phyloP scores from a whole-genome alignment of 441 rosid species.

The Heliophila coronopifolia region DNA sequence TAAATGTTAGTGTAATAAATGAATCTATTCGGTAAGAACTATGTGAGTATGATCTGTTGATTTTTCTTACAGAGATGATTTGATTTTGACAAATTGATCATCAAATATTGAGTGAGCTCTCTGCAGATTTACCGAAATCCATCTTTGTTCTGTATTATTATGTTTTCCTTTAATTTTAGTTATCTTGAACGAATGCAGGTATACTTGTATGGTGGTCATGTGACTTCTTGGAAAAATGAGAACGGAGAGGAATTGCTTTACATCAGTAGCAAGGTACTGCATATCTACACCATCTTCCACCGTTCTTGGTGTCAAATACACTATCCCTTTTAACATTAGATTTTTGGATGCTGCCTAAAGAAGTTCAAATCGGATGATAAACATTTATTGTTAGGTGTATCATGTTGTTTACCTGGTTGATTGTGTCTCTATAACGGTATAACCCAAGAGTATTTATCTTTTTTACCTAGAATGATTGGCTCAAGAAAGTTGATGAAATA shows the following conservation, averaged over 20 bases:
- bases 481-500: background rate
- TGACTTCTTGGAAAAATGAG: slow-evolving; percentile 72
- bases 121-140: background rate
- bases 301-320: no score
- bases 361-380: background rate
- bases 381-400: background rate
- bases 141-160: slow-evolving; percentile 4
- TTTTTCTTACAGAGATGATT: background rate
- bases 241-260: slow-evolving; percentile 61
- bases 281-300: background rate
- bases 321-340: no score
- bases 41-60: background rate
- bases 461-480: background rate
- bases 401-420: background rate
- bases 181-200: slow-evolving; percentile 31
- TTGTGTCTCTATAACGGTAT: slow-evolving; percentile 2
- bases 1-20: slow-evolving; percentile 2
- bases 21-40: slow-evolving; percentile 1
- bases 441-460: background rate
- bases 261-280: slow-evolving; percentile 58
- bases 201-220: slow-evolving; percentile 62
- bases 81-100: background rate
- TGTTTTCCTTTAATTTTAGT: background rate
- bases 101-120: slow-evolving; percentile 12
- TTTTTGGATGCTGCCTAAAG: no score